Evolutionary conservation across 163 green algal species (phyloP), one percentile per base, ranked within the genome.

Genomic region (Botryococcus braunii): DNA sequence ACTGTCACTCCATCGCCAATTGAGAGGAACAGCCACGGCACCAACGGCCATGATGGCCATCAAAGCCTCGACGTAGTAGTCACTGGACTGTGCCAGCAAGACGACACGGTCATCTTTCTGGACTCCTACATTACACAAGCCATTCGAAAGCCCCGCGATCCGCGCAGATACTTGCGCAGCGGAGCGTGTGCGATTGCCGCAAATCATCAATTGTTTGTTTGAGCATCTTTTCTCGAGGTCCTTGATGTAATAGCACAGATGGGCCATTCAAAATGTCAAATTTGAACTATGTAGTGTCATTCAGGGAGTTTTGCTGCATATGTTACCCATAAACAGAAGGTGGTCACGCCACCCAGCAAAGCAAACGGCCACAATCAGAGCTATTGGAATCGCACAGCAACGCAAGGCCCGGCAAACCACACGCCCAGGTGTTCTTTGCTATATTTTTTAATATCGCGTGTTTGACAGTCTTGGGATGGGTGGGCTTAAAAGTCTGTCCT

Each of bases 1-100:
- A 13, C 38, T 36, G 2, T 39, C 50, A 47, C 75, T 80, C 86
- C 86, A 93, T 34, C 86, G 78, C 74, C 65, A 79, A 70, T 93
- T 91, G 25, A 93, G 61, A 1, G 80, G 83, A 4, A 70, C 80
- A 11, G 73, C 74, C 4, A 91, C 55, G 23, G 61, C 77, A n/a
- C 86, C 85, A 23, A 59, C 68, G 34, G 79, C 78, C 0, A 72
- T 38, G 0, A 75, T 35, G 1, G 82, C 83, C 11, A 91, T 70
- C n/a, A 92, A 65, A 11, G 73, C 69, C 35, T 85, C 74, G 0
- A 89, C 63, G 32, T 75, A 79, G 3, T 32, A 17, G 55, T 85
- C 73, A 27, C 73, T 83, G 65, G 75, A 82, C 9, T 74, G 29
- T 0, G 79, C 71, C 7, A 76, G 58, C 25, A 88, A 6, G 6